Conservation (phyloP, 1,139 yeast species). For the Hemisphaericaspora lyxosophila region DNA sequence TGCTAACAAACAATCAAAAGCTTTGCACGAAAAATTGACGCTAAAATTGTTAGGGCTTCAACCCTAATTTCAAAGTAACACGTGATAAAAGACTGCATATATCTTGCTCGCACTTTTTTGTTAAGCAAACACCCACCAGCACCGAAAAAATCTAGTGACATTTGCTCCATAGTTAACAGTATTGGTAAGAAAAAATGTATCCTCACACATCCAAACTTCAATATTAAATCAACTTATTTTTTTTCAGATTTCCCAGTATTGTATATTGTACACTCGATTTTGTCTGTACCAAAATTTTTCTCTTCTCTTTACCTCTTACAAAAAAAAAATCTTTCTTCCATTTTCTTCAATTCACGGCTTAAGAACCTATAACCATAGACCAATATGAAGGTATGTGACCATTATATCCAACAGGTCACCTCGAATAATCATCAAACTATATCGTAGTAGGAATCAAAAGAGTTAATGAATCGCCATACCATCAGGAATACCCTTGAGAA, state of each 20-base stretch:
- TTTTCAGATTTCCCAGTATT: background rate
- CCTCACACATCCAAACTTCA: constrained; percentile 5
- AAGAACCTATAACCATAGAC: constrained; percentile 9
- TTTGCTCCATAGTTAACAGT: background rate
- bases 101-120: background rate
- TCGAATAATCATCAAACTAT: background rate
- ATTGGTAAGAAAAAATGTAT: background rate
- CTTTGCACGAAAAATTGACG: too few species aligned
- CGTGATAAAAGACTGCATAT: constrained; percentile 4
- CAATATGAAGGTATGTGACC: constrained; percentile 13
- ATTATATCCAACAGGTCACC: background rate
- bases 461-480: too few species aligned
- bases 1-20: too few species aligned
- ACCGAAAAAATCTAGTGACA: background rate
- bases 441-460: background rate
- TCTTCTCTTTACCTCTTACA: constrained; percentile 4
- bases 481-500: too few species aligned
- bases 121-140: too few species aligned
- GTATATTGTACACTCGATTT: constrained; percentile 1
- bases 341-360: constrained; percentile 8
- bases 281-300: constrained; percentile 7
- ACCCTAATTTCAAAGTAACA: background rate
- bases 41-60: constrained; percentile 3
- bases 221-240: constrained; percentile 1
- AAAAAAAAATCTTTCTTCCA: constrained; percentile 8